Evolutionary conservation across 148 eudicot species (phyloP).

Genomic region (Vaccinium macrocarpon): DNA sequence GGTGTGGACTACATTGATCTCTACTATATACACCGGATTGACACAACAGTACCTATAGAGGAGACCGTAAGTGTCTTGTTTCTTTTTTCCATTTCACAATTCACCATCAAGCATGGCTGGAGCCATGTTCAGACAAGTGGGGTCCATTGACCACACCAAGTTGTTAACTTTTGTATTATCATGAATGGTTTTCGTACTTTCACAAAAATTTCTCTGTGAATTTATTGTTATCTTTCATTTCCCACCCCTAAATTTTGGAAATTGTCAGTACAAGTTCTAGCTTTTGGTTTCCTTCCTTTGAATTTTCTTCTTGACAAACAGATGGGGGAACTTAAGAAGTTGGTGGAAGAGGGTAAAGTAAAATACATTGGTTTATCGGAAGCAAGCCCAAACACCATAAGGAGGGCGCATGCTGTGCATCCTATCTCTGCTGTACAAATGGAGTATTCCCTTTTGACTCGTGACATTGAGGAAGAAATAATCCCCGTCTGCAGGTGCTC

Average conservation of each 20-base stretch:
- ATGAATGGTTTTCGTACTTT: neutral
- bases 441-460: constrained; percentile 79
- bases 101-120: neutral
- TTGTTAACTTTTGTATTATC: neutral
- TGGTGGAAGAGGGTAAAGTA: constrained; percentile 79
- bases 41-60: constrained; percentile 55
- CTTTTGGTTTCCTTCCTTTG: neutral
- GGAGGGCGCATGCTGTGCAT: constrained; percentile 78
- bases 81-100: neutral
- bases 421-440: constrained; percentile 63
- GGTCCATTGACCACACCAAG: neutral
- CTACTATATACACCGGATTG: constrained; percentile 55
- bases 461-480: constrained; percentile 66
- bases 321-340: constrained; percentile 67
- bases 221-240: neutral
- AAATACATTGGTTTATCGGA: constrained; percentile 70
- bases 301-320: constrained; percentile 15
- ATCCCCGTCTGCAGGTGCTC: constrained; percentile 68
- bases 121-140: neutral
- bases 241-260: neutral
- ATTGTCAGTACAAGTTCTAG: neutral
- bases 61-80: constrained; percentile 41
- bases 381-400: constrained; percentile 62
- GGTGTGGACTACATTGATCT: constrained; percentile 58
- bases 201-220: neutral